Evolutionary conservation across 805 yeast genomes (phyloP).

Genomic region (Candida taoyuanica): DNA sequence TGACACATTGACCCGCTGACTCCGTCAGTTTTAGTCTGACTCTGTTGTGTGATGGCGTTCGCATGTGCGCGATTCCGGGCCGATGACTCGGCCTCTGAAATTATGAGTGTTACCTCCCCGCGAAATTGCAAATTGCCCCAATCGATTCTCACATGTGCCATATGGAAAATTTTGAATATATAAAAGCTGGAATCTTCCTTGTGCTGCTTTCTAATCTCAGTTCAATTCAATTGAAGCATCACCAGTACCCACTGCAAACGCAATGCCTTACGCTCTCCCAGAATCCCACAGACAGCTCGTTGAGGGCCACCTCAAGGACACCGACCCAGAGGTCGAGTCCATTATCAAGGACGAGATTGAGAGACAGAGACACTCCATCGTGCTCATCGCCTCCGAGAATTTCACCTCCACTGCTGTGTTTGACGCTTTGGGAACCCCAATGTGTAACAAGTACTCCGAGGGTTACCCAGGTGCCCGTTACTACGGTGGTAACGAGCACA

Average conservation of each 20-base stretch:
- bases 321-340: slow-evolving; percentile 81
- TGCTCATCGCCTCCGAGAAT: slow-evolving; percentile 92
- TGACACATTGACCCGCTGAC: no score
- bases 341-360: slow-evolving; percentile 72
- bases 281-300: slow-evolving; percentile 61
- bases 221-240: no score
- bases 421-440: slow-evolving; percentile 91
- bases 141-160: neutral
- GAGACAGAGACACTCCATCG: slow-evolving; percentile 89
- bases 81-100: neutral
- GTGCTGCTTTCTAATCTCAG: no score
- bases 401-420: slow-evolving; percentile 94
- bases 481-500: slow-evolving; percentile 96
- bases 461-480: slow-evolving; percentile 98
- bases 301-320: slow-evolving; percentile 50
- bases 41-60: neutral
- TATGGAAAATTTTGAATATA: neutral
- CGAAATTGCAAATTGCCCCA: neutral
- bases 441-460: slow-evolving; percentile 97
- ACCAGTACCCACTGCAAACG: neutral
- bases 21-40: no score
- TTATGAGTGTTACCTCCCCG: neutral
- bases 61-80: neutral
- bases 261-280: slow-evolving; percentile 60
- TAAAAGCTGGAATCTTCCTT: neutral